Base-by-base conservation (phyloP, 192 early-diverging fungal species). In the Linnemannia zychae region DNA sequence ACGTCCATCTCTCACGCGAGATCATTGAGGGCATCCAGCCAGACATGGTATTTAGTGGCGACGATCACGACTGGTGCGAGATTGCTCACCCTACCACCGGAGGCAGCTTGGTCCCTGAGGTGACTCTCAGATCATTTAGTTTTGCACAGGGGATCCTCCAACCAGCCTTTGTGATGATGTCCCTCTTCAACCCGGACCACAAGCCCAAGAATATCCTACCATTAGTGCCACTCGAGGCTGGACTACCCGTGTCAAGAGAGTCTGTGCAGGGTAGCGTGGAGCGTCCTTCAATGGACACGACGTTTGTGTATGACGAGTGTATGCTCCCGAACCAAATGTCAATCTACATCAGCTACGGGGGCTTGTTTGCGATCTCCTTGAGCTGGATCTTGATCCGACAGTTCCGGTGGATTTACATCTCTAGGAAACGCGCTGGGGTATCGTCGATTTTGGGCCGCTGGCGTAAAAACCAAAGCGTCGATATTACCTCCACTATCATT, bases 1-100 rank as follows among this genome's bases (percentile, higher is more conserved):
- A 82, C 15, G 74, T 89, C 24, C 74, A 88, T 17, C 86, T 96
- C 0, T 91, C 96, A 0, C 69, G 80, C 11, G 37, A 88, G 22
- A 90, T 99, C 28, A 76, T 98, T 18, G 72, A 88, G 0, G 79
- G 60, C 0, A 87, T 97, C 28, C 78, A 91, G 49, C 97, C 98
- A 0, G 77, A 81, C 0, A 87, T 94, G 1, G 89, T 98, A 4
- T 95, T 98, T 65, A 96, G 94, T 77, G 98, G 97, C 24, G 97
- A 99, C 77, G 97, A 99, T 81, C 98, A 99, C 72, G 98, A 99
- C 77, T 95, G 94, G 74, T 99, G 98, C 82, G 90, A 89, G 65
- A 78, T 94, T 6, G 46, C 82, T 3, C 95, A 96, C 65, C 57
- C 57, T 1, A 24, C 40, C 0, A 33, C 63, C 31, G 67, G 75